Base-by-base conservation (phyloP, 2,329 filamentous ascomycete species). In the Eutypa lata region DNA sequence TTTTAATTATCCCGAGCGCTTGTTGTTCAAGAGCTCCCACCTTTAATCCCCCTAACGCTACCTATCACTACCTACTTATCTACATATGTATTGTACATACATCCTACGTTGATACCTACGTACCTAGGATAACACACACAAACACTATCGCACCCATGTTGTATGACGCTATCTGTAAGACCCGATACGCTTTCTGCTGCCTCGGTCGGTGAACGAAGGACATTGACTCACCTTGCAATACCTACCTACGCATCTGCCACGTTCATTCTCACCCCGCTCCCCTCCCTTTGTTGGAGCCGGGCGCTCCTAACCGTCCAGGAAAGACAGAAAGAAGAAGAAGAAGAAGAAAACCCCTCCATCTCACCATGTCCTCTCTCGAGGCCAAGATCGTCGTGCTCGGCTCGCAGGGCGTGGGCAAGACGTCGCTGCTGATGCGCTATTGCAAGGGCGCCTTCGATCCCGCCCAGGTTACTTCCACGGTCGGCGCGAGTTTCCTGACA, bases 331-430 rank as follows among this genome's bases (percentile, higher is more conserved):
- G 42, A 44, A 21, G 21, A 21, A 19, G 18, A 44, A 21, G 21
- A 19, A 44, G 42, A 19, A 8, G 21, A 19, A 26, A 16, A 46
- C n/a, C 14, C 26, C 26, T 31, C 26, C 26, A 31, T 10, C 31
- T 35, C 21, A 38, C 38, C 64, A 74, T 75, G 71, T 80, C 82
- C 63, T 87, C 86, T 40, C 82, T 92, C 65, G 88, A 91, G 75
- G 87, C 89, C 68, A 91, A 91, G 72, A 88, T 92, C 53, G 86
- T 91, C 61, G 86, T 92, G 57, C 84, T 92, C 65, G 89, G 89
- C 71, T 83, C 86, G 47, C 89, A 91, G 73, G 86, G 86, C 68
- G 88, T 91, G 52, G 88, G 88, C 65, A 92, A 91, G 75, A 91
- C 89, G 13, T 88, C 86, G 14, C 80, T 91, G 43, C 86, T 91